Conservation (phyloP, 208 protist genomes). For the Wallacemonas sp. region DNA sequence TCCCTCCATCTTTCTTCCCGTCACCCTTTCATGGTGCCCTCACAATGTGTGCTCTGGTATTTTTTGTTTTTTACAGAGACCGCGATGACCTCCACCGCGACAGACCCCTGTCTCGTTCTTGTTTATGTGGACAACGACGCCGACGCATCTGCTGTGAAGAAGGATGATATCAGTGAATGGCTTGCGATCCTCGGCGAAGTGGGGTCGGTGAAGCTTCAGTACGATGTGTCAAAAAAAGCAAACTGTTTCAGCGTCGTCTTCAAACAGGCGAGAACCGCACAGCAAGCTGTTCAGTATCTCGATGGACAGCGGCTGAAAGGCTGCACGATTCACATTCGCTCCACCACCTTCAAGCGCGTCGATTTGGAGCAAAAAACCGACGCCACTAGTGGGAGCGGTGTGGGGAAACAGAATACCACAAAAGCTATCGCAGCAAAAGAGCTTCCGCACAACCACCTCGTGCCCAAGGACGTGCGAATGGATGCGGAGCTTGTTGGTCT, state of each 20-base stretch:
- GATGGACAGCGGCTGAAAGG: conserved; percentile 66
- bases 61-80: background rate
- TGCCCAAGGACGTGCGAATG: conserved; percentile 67
- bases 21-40: too few relatives aligned
- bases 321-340: conserved; percentile 52
- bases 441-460: conserved; percentile 61
- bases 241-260: conserved; percentile 70
- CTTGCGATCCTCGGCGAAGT: conserved; percentile 62
- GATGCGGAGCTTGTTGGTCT: conserved; percentile 38
- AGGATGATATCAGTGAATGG: conserved; percentile 75
- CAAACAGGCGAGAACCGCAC: conserved; percentile 27
- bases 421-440: conserved; percentile 4
- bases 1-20: too few relatives aligned
- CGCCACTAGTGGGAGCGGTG: background rate
- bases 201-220: conserved; percentile 73
- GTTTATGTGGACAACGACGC: conserved; percentile 45
- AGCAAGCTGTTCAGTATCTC: conserved; percentile 64
- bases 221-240: conserved; percentile 36
- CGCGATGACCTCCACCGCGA: conserved; percentile 6
- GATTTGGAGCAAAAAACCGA: background rate
- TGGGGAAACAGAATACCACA: background rate
- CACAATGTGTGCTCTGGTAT: background rate
- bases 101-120: conserved; percentile 42
- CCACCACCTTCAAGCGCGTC: conserved; percentile 27
- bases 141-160: conserved; percentile 19